Evolutionary conservation across 352 stramenopile species (phyloP).

Genomic region (Pythium utonaiense): DNA sequence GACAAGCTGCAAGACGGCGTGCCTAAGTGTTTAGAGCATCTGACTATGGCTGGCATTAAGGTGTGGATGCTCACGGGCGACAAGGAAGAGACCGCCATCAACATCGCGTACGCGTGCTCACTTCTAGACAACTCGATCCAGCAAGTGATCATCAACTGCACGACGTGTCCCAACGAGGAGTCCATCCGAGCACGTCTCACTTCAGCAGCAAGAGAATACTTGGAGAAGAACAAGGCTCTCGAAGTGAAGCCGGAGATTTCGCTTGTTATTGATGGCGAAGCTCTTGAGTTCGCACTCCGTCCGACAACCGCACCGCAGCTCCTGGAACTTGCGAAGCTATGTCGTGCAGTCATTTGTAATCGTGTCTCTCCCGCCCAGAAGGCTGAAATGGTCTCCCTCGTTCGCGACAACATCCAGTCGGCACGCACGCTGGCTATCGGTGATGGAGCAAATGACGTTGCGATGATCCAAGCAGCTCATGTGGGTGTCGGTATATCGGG

Average conservation of each 20-base stretch:
- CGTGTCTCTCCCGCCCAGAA: slow-evolving; percentile 86
- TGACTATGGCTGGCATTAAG: slow-evolving; percentile 83
- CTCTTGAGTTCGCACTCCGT: slow-evolving; percentile 62
- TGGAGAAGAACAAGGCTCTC: slow-evolving; percentile 32
- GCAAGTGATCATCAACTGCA: slow-evolving; percentile 70
- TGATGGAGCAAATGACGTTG: slow-evolving; percentile 93
- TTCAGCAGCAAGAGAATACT: slow-evolving; percentile 43
- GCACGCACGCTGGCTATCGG: slow-evolving; percentile 86
- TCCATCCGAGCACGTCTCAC: slow-evolving; percentile 55
- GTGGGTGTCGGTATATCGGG: slow-evolving; percentile 93
- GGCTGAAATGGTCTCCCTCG: slow-evolving; percentile 72
- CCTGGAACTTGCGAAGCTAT: slow-evolving; percentile 72
- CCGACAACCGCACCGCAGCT: slow-evolving; percentile 27
- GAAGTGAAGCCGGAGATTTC: slow-evolving; percentile 49
- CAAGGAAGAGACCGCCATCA: slow-evolving; percentile 88
- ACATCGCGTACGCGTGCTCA: slow-evolving; percentile 89
- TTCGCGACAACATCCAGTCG: slow-evolving; percentile 52
- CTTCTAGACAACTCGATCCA: slow-evolving; percentile 84
- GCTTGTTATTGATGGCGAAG: slow-evolving; percentile 77
- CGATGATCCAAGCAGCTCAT: slow-evolving; percentile 93
- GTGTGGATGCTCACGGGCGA: slow-evolving; percentile 88
- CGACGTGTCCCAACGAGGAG: slow-evolving; percentile 63
- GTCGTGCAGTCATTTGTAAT: slow-evolving; percentile 83
- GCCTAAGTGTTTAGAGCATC: slow-evolving; percentile 69
- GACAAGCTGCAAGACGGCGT: slow-evolving; percentile 92